Base-by-base conservation (phyloP, 441 rosid genomes). In the Populus hybrid region DNA sequence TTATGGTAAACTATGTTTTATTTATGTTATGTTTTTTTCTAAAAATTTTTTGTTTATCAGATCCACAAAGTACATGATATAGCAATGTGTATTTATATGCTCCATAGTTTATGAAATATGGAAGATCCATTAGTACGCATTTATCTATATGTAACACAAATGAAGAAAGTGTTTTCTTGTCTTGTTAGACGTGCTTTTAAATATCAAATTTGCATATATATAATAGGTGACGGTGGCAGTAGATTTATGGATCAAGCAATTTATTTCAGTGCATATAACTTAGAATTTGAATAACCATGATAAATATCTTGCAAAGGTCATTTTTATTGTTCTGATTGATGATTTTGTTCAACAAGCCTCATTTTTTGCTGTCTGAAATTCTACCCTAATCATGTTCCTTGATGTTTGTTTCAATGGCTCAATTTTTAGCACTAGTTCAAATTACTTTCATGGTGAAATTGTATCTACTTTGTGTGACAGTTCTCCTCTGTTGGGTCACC, bases 401-500 rank as follows among this genome's bases (percentile, higher is more conserved):
- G 28, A 63, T 32, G 10, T 12, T 73, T 21, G 54, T 32, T 24
- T 28, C 34, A 16, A n/a, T 50, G 11, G 36, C 24, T 18, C 6
- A 4, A 24, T n/a, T 14, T 12, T 72, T 1, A 35, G 16, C 7
- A 8, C 65, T 12, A 8, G 6, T 61, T 61, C 20, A 6, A 24
- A 74, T 34, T 46, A 46, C 20, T 14, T 46, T 46, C 20, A 46
- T 73, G 46, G 54, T 59, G 42, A 21, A 10, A 73, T 69, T 59
- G 61, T 12, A 7, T 64, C 9, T 32, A 57, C 46, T 2, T 42
- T 80, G 77, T 80, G 78, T 67, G 46, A 77, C 98, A 96, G 99
- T 92, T 79, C 87, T 94, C 35, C 92, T 96, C 67, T 96, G 98
- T 84, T 96, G 99, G 99, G 92, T 93, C 61, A 96, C 99, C 10